phyloP scores from a whole-genome alignment of 495 filamentous ascomycete genomes.

The Sphaerosporella brunnea region DNA sequence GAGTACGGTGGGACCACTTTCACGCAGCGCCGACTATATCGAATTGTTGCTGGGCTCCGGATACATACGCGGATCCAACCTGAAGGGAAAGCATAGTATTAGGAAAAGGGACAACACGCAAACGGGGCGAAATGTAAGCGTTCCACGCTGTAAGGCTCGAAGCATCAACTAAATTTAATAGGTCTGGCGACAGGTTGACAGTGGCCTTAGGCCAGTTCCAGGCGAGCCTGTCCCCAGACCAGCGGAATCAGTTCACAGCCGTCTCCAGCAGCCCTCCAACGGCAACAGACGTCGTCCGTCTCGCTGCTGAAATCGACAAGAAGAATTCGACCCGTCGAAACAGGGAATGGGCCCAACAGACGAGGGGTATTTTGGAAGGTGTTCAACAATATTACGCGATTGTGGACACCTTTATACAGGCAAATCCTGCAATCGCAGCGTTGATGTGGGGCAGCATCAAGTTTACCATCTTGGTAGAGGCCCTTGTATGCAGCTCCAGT shows the following conservation, averaged over 20 bases:
- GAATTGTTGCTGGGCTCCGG: too few species aligned
- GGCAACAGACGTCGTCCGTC: neutral
- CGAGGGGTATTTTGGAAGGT: constrained; percentile 7
- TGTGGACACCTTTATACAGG: constrained; percentile 8
- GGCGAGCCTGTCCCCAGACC: neutral
- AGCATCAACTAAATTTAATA: neutral
- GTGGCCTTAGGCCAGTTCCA: neutral
- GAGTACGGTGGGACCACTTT: too few species aligned
- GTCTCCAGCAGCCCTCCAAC: neutral
- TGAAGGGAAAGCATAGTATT: too few species aligned
- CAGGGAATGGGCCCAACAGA: neutral
- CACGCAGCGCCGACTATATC: too few species aligned
- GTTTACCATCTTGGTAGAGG: constrained; percentile 9
- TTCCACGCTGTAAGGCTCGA: neutral
- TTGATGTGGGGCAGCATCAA: constrained; percentile 17
- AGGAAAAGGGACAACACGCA: neutral
- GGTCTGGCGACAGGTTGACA: neutral
- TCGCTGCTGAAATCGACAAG: constrained; percentile 8
- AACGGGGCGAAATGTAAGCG: neutral
- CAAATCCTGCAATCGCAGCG: constrained; percentile 7
- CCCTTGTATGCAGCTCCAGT: neutral
- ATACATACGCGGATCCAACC: too few species aligned
- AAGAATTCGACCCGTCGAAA: neutral
- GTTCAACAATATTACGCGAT: constrained; percentile 8
- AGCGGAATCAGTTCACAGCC: neutral